These are phyloP conservation scores for Komagataella ulmi DNA, from an alignment of 805 yeast genomes.

Conservation along the genomic window DNA sequence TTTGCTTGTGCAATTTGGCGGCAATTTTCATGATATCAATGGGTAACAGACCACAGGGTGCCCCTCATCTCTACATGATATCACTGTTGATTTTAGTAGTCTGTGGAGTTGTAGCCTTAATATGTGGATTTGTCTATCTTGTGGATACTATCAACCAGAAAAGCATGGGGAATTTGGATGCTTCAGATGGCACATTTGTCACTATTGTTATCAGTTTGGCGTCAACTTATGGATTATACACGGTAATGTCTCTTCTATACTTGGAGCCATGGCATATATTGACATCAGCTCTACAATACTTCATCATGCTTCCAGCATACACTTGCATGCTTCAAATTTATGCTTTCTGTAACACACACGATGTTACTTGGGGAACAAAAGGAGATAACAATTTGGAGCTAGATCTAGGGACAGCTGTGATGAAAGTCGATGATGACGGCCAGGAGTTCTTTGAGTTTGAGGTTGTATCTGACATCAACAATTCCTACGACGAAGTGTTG, in stretches of 20 bases:
- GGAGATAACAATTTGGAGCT: constrained; percentile 73
- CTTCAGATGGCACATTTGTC: constrained; percentile 30
- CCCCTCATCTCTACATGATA: constrained; percentile 60
- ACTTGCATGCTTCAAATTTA: constrained; percentile 88
- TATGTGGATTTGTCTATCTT: constrained; percentile 76
- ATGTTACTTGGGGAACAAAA: constrained; percentile 98
- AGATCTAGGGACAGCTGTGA: constrained; percentile 69
- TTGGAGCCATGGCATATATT: constrained; percentile 95
- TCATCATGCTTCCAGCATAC: constrained; percentile 80
- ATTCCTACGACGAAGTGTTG: constrained; percentile 65
- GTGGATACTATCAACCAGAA: constrained; percentile 34
- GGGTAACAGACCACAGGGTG: constrained; percentile 98
- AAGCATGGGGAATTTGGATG: constrained; percentile 22
- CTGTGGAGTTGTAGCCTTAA: constrained; percentile 71
- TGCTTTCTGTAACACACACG: constrained; percentile 97
- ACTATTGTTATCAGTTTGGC: constrained; percentile 74
- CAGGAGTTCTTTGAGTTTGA: constrained; percentile 76
- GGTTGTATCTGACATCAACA: constrained; percentile 65
- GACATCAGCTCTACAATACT: constrained; percentile 79
- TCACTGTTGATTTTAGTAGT: constrained; percentile 62
- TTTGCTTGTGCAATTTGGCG: constrained; percentile 69
- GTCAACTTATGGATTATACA: constrained; percentile 87
- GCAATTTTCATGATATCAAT: constrained; percentile 87
- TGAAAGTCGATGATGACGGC: constrained; percentile 69
- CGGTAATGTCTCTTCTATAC: constrained; percentile 69